A percentile compares a stretch with the other conserved stretches of the same genome.
Evolutionary conservation across 169 alveolate species (phyloP).

Genomic region (Cyclospora cayetanensis): DNA sequence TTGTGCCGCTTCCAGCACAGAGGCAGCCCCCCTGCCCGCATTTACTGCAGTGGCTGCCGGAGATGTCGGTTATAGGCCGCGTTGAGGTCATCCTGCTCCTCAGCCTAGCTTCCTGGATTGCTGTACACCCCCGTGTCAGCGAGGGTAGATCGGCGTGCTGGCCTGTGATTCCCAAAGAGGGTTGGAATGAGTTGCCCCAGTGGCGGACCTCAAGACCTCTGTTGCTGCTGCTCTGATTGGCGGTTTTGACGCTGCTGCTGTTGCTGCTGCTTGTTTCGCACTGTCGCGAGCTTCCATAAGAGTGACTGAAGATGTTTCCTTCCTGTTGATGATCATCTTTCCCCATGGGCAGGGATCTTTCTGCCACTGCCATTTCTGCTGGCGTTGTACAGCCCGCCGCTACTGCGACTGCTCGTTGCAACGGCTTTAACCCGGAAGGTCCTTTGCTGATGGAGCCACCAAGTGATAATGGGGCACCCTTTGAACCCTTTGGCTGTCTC

Average conservation of each 20-base stretch:
- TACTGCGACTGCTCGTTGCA: no score
- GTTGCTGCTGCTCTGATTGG: conserved; percentile 4
- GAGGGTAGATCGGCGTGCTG: neutral
- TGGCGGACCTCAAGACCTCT: neutral
- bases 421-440: no score
- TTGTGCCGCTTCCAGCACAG: neutral
- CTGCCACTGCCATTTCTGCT: neutral
- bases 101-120: neutral
- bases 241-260: conserved; percentile 13
- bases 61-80: neutral
- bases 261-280: neutral
- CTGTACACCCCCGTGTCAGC: neutral
- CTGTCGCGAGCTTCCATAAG: neutral
- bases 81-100: neutral
- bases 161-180: neutral
- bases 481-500: no score
- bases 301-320: neutral
- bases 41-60: neutral
- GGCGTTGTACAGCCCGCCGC: neutral
- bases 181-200: neutral
- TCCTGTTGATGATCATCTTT: neutral
- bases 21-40: no score
- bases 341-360: neutral
- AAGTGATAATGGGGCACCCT: no score
- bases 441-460: no score